A percentile compares a stretch with the other conserved stretches of the same genome.
phyloP scores from a whole-genome alignment of 768 basidiomycete genomes.

The Termitomyces sp. region DNA sequence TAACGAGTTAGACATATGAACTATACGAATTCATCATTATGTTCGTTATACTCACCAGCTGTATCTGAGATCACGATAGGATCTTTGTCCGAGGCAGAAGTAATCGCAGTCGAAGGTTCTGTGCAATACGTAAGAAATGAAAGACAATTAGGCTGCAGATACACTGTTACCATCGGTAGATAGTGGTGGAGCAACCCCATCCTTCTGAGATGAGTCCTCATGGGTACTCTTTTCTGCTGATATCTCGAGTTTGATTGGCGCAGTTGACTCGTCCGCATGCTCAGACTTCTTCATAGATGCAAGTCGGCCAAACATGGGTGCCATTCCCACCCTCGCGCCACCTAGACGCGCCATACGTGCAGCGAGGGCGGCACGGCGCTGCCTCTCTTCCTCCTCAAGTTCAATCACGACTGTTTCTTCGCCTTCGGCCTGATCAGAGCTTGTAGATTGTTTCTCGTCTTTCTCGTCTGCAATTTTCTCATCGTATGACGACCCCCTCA shows the following conservation, averaged over 20 bases:
- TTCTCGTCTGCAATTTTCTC: constrained; percentile 9
- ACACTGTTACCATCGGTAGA: constrained; percentile 7
- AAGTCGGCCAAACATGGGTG: constrained; percentile 57
- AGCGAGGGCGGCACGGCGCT: constrained; percentile 81
- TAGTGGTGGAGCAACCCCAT: background rate
- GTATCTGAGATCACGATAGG: background rate
- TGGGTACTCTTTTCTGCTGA: constrained; percentile 1
- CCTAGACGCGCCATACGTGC: constrained; percentile 92
- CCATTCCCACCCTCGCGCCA: constrained; percentile 79
- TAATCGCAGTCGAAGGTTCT: constrained; percentile 4
- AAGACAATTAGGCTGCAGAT: background rate
- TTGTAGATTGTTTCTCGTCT: background rate
- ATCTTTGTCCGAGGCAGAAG: constrained; percentile 7
- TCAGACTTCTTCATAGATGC: constrained; percentile 29
- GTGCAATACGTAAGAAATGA: background rate
- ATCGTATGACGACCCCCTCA: constrained; percentile 13
- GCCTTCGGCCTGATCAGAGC: constrained; percentile 14
- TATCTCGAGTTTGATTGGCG: constrained; percentile 5
- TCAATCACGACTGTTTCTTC: constrained; percentile 32
- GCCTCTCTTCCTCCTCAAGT: constrained; percentile 68
- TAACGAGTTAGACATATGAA: background rate
- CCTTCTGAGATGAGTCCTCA: constrained; percentile 5
- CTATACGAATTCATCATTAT: background rate
- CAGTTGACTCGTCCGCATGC: constrained; percentile 20
- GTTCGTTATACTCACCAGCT: constrained; percentile 8